Percentiles rank a stretch among this genome's conserved stretches.
Conservation (phyloP, 129 eudicot species). For the Dittrichia graveolens region DNA sequence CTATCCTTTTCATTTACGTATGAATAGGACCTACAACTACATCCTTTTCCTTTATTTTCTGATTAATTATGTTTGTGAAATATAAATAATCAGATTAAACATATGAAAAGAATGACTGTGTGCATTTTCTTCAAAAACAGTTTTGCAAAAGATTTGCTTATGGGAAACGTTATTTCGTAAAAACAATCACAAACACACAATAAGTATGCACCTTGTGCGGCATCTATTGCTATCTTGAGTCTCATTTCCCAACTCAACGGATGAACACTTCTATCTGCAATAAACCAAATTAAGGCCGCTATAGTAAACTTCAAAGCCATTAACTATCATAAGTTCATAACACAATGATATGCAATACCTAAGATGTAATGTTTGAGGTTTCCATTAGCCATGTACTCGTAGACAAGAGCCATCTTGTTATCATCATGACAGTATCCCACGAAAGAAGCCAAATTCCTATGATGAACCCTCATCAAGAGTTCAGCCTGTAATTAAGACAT, state of each 20-base stretch:
- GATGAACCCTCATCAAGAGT: constrained; percentile 54
- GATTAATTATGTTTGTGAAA: too few relatives aligned
- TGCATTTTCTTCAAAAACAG: not conserved
- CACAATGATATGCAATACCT: constrained; percentile 32
- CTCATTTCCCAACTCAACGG: constrained; percentile 45
- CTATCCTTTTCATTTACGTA: not conserved
- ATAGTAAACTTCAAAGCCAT: not conserved
- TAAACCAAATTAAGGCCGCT: not conserved
- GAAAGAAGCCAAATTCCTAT: constrained; percentile 43
- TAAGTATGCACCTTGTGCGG: constrained; percentile 43
- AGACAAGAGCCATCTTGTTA: constrained; percentile 46
- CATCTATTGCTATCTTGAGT: constrained; percentile 46
- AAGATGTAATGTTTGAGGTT: constrained; percentile 38
- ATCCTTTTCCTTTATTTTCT: not conserved
- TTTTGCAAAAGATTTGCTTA: not conserved
- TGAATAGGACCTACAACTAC: not conserved
- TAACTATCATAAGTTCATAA: not conserved
- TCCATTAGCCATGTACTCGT: constrained; percentile 48
- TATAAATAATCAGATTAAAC: too few relatives aligned
- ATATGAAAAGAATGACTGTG: not conserved
- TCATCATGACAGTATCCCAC: constrained; percentile 45
- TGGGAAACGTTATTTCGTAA: too few relatives aligned
- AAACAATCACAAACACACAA: not conserved
- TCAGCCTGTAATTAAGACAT: constrained; percentile 38
- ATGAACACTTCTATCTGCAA: constrained; percentile 27